Evolutionary conservation across 202 grass and related monocot genomes (phyloP).

Genomic region (Zoysia matrella): DNA sequence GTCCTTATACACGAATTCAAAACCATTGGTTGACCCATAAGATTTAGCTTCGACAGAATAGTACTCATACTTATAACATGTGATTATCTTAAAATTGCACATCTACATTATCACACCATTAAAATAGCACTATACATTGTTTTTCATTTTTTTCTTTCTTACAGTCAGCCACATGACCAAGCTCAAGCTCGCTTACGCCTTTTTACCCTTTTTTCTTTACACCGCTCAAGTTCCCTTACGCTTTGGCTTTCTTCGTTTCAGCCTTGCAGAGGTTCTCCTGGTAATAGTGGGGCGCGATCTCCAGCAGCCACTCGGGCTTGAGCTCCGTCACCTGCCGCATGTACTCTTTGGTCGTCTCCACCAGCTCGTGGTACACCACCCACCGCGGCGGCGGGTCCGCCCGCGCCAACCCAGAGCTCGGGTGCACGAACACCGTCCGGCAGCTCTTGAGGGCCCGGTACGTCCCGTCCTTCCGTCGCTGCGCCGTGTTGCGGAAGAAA

Average conservation of each 20-base stretch:
- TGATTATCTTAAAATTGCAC: no score
- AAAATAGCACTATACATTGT: no score
- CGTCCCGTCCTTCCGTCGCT: slow-evolving; percentile 34
- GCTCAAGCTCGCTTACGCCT: no score
- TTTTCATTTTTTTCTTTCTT: no score
- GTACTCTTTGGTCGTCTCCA: slow-evolving; percentile 75
- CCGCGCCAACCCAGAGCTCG: slow-evolving; percentile 69
- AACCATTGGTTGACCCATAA: no score
- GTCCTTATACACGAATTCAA: no score
- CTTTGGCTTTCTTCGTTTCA: slow-evolving; percentile 14
- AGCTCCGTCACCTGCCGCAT: slow-evolving; percentile 82
- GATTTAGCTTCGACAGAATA: no score
- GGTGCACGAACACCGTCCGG: slow-evolving; percentile 73
- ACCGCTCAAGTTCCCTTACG: background rate
- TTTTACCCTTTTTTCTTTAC: background rate
- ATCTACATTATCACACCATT: no score
- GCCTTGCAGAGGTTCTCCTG: slow-evolving; percentile 52
- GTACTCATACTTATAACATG: no score
- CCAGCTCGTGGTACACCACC: slow-evolving; percentile 86
- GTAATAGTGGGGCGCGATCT: slow-evolving; percentile 86
- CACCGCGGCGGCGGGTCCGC: slow-evolving; percentile 41
- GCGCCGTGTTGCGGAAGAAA: slow-evolving; percentile 41
- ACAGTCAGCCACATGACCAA: no score
- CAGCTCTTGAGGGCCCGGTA: slow-evolving; percentile 47
- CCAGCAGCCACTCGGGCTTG: slow-evolving; percentile 78